phyloP scores from a whole-genome alignment of 441 rosid genomes.

The Gossypium gossypioides region DNA sequence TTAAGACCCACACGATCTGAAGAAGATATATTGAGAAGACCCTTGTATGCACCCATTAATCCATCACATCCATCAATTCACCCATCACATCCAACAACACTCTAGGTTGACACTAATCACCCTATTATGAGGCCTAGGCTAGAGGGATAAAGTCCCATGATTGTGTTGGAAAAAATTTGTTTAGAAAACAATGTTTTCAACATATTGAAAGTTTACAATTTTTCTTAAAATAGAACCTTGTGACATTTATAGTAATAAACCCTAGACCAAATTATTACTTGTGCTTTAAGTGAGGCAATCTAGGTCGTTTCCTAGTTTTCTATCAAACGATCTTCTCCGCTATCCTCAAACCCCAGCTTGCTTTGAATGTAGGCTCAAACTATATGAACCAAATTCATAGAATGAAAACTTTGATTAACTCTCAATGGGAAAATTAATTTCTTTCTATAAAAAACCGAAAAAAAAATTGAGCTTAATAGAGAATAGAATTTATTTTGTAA shows the following conservation, averaged over 20 bases:
- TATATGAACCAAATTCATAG: no score
- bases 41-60: neutral
- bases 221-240: neutral
- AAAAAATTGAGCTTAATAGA: no score
- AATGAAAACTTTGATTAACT: neutral
- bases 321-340: neutral
- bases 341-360: neutral
- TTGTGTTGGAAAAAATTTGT: neutral
- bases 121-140: neutral
- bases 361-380: neutral
- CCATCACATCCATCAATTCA: no score
- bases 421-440: neutral
- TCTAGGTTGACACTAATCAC: neutral
- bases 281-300: neutral
- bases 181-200: neutral
- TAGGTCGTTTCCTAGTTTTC: neutral
- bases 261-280: neutral
- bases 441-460: neutral
- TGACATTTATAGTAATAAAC: neutral
- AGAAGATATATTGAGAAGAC: neutral
- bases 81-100: neutral
- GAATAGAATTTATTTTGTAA: neutral
- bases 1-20: neutral
- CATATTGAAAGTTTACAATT: neutral
- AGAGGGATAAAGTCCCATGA: neutral